These are phyloP conservation scores for Talaromyces sp. DNA, from an alignment of 2,329 filamentous ascomycete genomes.

Conservation along the genomic window DNA sequence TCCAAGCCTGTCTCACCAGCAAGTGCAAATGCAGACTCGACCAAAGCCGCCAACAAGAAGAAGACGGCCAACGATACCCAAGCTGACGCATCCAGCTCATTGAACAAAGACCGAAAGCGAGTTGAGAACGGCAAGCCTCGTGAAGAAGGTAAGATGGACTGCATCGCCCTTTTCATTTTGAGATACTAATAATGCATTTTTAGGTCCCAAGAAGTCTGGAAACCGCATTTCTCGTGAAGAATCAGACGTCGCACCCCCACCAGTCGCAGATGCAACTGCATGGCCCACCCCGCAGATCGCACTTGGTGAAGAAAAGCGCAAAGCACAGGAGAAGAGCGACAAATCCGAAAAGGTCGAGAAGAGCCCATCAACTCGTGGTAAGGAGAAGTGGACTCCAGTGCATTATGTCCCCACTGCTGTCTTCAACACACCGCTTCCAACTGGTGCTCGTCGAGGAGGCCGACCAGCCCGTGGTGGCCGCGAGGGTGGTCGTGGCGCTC, in stretches of 20 bases:
- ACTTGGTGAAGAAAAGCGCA: constrained; percentile 73
- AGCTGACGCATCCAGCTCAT: constrained; percentile 24
- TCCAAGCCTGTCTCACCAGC: constrained; percentile 28
- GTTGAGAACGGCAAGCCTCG: constrained; percentile 42
- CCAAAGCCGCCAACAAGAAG: constrained; percentile 42
- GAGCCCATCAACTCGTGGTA: constrained; percentile 57
- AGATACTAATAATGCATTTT: background rate
- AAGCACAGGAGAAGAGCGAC: constrained; percentile 62
- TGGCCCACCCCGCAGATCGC: constrained; percentile 91
- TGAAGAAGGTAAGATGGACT: constrained; percentile 36
- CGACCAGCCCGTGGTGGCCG: constrained; percentile 57
- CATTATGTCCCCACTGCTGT: constrained; percentile 79
- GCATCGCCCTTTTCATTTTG: background rate
- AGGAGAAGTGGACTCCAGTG: constrained; percentile 82
- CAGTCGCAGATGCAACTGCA: constrained; percentile 71
- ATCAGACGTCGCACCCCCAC: constrained; percentile 51
- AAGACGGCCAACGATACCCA: constrained; percentile 33
- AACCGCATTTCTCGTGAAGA: constrained; percentile 23
- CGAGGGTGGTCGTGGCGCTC: constrained; percentile 47
- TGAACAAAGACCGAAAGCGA: constrained; percentile 38
- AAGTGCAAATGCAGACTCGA: constrained; percentile 37
- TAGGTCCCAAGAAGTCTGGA: constrained; percentile 26
- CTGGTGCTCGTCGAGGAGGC: constrained; percentile 54
- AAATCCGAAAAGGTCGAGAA: constrained; percentile 64
- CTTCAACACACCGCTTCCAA: constrained; percentile 75